phyloP scores from a whole-genome alignment of 495 filamentous ascomycete species.

The Xylaria cubensis region DNA sequence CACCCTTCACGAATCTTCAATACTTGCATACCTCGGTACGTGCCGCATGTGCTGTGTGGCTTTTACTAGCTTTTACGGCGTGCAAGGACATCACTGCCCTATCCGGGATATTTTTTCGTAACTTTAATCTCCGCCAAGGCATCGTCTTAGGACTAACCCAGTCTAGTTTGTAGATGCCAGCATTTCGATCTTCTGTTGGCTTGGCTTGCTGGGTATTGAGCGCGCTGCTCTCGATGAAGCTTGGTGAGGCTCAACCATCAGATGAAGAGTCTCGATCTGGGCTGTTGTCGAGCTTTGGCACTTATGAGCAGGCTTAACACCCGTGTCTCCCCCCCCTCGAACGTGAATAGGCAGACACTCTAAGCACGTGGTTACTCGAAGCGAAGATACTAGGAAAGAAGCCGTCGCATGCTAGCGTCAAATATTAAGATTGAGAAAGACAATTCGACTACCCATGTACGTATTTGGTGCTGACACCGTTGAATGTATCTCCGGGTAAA shows the following conservation, averaged over 20 bases:
- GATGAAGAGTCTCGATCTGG: neutral
- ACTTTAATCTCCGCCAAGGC: slow-evolving; percentile 6
- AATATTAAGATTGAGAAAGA: neutral
- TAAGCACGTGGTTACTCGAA: neutral
- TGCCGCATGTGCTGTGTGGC: neutral
- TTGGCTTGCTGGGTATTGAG: neutral
- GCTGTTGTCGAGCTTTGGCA: neutral
- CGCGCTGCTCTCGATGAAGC: neutral
- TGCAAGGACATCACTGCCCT: neutral
- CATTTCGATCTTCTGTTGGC: neutral
- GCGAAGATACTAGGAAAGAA: neutral
- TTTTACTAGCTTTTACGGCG: neutral
- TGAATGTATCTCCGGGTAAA: neutral
- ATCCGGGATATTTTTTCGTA: slow-evolving; percentile 13
- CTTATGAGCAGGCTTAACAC: neutral
- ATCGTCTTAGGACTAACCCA: neutral
- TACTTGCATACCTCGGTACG: neutral
- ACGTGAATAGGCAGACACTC: neutral
- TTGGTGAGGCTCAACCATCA: slow-evolving; percentile 3
- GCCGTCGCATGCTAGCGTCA: slow-evolving; percentile 2
- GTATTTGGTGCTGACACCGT: neutral
- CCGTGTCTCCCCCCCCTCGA: neutral
- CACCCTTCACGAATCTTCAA: neutral
- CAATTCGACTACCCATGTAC: neutral
- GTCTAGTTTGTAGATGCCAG: neutral